Conservation (phyloP, 768 basidiomycete species). For the Mycena epipterygia region DNA sequence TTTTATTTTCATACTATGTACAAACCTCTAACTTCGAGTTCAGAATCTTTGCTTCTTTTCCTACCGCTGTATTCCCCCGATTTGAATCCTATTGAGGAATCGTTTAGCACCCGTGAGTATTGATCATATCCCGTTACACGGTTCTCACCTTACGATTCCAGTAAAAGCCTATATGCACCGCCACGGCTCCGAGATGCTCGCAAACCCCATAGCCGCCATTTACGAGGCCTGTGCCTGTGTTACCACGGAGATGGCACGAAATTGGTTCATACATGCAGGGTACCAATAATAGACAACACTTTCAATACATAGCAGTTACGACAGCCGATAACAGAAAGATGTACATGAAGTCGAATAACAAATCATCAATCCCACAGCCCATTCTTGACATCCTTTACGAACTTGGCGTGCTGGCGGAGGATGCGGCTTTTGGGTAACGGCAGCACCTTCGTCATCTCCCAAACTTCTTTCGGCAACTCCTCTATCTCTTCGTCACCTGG, state of each 20-base stretch:
- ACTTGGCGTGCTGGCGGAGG: neutral
- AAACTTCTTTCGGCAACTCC: neutral
- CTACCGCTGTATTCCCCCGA: slow-evolving; percentile 12
- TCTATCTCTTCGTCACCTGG: slow-evolving; percentile 1
- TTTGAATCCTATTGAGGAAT: slow-evolving; percentile 12
- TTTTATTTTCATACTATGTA: neutral
- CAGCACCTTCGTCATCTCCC: neutral
- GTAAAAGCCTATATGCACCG: slow-evolving; percentile 11
- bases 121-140: neutral
- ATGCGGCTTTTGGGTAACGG: too few relatives aligned
- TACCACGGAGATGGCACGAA: slow-evolving; percentile 1
- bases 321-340: neutral
- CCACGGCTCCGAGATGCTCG: neutral
- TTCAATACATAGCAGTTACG: neutral
- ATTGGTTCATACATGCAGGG: slow-evolving; percentile 16
- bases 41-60: slow-evolving; percentile 3
- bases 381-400: neutral
- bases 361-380: slow-evolving; percentile 5
- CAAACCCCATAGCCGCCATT: neutral
- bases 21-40: neutral
- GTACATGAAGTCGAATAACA: neutral
- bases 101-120: slow-evolving; percentile 2
- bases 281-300: neutral
- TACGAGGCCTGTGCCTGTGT: neutral
- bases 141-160: neutral